Evolutionary conservation across 805 yeast genomes (phyloP), one percentile per base, ranked within the genome.

Genomic region (Spathaspora boniae): DNA sequence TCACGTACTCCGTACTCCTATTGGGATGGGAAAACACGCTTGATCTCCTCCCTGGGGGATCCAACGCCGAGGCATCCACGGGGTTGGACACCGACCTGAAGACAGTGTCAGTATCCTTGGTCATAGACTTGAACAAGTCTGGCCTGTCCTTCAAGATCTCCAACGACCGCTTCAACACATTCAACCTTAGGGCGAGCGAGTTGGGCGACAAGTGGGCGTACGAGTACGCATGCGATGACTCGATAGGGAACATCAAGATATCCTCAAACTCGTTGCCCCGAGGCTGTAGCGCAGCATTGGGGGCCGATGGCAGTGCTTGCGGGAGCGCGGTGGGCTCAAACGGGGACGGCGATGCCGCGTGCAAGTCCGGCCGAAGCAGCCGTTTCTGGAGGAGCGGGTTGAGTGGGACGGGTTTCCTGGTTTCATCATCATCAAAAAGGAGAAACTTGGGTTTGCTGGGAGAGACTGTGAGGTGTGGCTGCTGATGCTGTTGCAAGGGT

Each of bases 131-230:
- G 45, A 61, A 59, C 47, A 70, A 54, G 29, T 65, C 71, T 0
- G 89, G 88, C 36, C 84, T 63, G 25, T 80, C 82, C 34, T 80
- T 64, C 26, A 86, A 60, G 27, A 86, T 82, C 53, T 86, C 87
- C 35, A 86, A 58, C 5, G 94, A 82, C 45, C 93, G 62, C 51
- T 80, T 84, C 47, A 86, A 63, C 11, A 85, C 88, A 37, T 80
- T 80, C 41, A 86, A 59, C 37, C 95, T 65, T 31, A 85, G 73
- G 0, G 93, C 86, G 37, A 86, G 58, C 1, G 94, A 82, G 52
- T 84, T 83, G 7, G 89, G 93, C 1, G 91, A 80, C 37, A 86
- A 61, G 36, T 83, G 85, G 3, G 93, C 86, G 54, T 86, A 86
- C 0, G 95, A 85, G 52, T 83, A 86, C 2, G 94, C 83, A 53